Evolutionary conservation across 306 rosid species (phyloP), one percentile per base, ranked within the genome.

Genomic region (Ziziphus jujuba): DNA sequence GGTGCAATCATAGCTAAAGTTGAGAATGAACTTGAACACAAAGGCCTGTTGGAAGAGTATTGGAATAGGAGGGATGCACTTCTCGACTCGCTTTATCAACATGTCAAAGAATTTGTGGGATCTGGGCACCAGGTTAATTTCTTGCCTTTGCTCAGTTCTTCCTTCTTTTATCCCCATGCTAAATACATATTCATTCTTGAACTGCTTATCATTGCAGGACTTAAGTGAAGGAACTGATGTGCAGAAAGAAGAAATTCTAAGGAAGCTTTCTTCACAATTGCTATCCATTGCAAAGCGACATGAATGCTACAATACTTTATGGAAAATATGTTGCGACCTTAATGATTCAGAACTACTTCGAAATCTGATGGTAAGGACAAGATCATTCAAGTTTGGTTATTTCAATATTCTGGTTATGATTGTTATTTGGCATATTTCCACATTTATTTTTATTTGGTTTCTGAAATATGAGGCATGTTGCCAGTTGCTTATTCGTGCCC

Each of bases 31-130:
- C 86, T 86, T 67, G 96, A 90, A 58, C 95, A 83, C 72, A 85
- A 80, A 67, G 88, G 89, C 74, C 88, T 93, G 64, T 78, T 88
- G 40, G 88, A 78, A 72, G 95, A 88, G 77, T 86, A 81, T 72
- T 93, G 98, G 98, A 81, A 64, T 69, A 87, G 98, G 69, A 88
- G 98, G 72, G 97, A 93, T 66, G 63, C 68, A 24, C 95, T 93
- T 73, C 91, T 93, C 51, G 82, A 76, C 75, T 69, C 91, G 20
- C 93, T 93, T 23, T 86, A 88, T 82, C 79, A 71, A 35, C 80
- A 88, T 74, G 83, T 81, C 73, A 83, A 84, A 76, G 84, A 81
- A 67, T 77, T 69, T 72, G 85, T 71, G 25, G 85, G 79, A 73
- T 84, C 77, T 73, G 74, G 71, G 78, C 63, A 66, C 22, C 81